phyloP scores from a whole-genome alignment of 768 basidiomycete species.

The Phlegmacium glaucopus region DNA sequence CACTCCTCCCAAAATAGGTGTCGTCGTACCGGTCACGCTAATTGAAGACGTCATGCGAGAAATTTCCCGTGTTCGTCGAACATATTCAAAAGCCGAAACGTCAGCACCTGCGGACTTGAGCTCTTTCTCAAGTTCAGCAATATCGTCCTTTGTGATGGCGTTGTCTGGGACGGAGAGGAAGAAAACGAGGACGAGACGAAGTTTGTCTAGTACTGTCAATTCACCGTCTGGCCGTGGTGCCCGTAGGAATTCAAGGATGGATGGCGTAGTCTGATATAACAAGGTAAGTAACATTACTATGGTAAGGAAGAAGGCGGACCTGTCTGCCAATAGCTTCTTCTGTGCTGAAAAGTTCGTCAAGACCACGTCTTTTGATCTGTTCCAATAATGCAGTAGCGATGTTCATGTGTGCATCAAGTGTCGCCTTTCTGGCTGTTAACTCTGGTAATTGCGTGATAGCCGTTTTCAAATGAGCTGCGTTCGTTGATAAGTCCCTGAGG shows the following conservation, averaged over 20 bases:
- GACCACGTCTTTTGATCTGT: constrained; percentile 90
- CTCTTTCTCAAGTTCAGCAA: constrained; percentile 84
- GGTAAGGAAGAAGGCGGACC: constrained; percentile 34
- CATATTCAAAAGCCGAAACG: constrained; percentile 84
- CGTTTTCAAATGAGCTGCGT: constrained; percentile 92
- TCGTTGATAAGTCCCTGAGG: constrained; percentile 80
- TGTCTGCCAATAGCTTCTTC: constrained; percentile 91
- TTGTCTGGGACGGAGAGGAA: constrained; percentile 87
- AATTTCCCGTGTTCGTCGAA: constrained; percentile 87
- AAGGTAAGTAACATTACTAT: not conserved
- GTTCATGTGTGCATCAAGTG: constrained; percentile 98
- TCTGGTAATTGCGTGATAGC: constrained; percentile 97
- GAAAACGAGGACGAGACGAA: constrained; percentile 92
- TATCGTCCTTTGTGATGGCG: constrained; percentile 81
- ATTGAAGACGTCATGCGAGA: constrained; percentile 83
- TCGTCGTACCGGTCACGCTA: constrained; percentile 52
- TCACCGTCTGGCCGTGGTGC: constrained; percentile 59
- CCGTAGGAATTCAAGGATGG: constrained; percentile 86
- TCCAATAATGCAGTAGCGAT: constrained; percentile 94
- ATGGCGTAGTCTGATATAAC: constrained; percentile 68
- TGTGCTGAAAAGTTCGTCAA: constrained; percentile 96
- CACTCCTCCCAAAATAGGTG: constrained; percentile 60
- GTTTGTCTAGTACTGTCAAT: constrained; percentile 78
- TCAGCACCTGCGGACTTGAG: constrained; percentile 82
- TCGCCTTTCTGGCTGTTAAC: constrained; percentile 93